Base-by-base conservation (phyloP, 179 eudicot genomes). In the Pouteria campechiana region DNA sequence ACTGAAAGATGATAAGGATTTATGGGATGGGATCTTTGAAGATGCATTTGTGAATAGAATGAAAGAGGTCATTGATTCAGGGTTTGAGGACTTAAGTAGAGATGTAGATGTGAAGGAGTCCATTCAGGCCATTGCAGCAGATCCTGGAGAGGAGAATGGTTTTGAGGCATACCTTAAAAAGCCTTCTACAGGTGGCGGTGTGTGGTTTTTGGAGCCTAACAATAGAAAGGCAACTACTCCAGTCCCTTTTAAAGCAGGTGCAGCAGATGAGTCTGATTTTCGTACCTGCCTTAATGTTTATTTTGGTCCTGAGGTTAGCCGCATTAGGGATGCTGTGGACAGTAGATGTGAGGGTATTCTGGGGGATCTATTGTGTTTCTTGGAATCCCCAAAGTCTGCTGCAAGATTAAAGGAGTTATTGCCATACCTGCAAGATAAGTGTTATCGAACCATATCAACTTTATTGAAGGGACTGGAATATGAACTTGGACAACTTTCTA, bases 21-120 rank as follows among this genome's bases (percentile, higher is more conserved):
- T 90, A 3, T 90, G 96, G 98, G 89, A 90, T 58, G 96, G 86
- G 53, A 90, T 82, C 19, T 90, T 86, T 52, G 98, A 90, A 58
- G 82, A 86, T 61, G 87, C 94, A 40, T 90, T 90, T 64, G 72
- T 71, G 37, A 70, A 57, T 7, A 76, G 98, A 63, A 90, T 90
- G 94, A 82, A 76, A 65, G 63, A 61, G 49, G 67, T 90, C 33
- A 58, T 85, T 31, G 82, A 76, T 32, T 63, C 62, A 2, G 83
- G 78, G 27, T 90, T 65, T 52, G 57, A 69, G 17, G 61, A 64
- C 30, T 54, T 90, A 61, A 60, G 47, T 38, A 57, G 40, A 34
- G 44, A 48, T 30, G 83, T 86, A 21, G 63, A 79, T 60, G 79
- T 90, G 34, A 47, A 56, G 16, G 77, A 72, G 46, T 71, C 95